Evolutionary conservation across 768 basidiomycete genomes (phyloP), one percentile per base, ranked within the genome.

Genomic region (Pholiota conissans): DNA sequence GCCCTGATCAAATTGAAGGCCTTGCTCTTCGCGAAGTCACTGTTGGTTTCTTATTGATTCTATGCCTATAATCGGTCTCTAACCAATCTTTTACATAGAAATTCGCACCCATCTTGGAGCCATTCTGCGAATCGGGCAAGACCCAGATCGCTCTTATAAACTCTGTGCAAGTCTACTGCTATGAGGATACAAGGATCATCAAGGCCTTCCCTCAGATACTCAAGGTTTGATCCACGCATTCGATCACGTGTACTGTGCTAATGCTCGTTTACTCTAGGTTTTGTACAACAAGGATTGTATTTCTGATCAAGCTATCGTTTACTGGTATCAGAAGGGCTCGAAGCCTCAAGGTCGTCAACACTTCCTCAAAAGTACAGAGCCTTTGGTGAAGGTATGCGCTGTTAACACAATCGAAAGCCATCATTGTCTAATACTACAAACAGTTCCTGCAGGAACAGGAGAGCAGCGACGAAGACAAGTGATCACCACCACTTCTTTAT

Each of bases 241-340:
- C 28, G 14, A 28, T 54, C 11, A 26, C 5, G 3, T 27, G 37
- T 16, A 49, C 55, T 14, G 29, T 35, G 29, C 27, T 30, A 1
- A 29, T 5, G 4, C 7, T 28, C 32, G 9, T 28, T 34, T 18
- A n/a, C 53, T 29, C 18, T 40, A 94, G 92, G 89, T 95, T 65
- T 79, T 98, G 72, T 98, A 97, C 77, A 95, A 95, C 76, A 87
- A 91, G 67, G 96, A 99, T 66, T 94, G 94, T 74, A 82, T 98
- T 65, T 91, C 94, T 55, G 94, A 95, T 68, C 90, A 95, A 69
- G 95, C 95, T 59, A 95, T 99, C 67, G 90, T 98, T 58, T 98
- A 97, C 73, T 99, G 96, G 96, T 80, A 93, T 74, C 89, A 92
- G 76, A 99, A 99, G 76, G 96, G 97, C 51, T 90, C 95, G 48